Percentiles rank a stretch among this genome's conserved stretches.
Conservation (phyloP, 805 yeast genomes). For the Wickerhamiella kurtzmanii region DNA sequence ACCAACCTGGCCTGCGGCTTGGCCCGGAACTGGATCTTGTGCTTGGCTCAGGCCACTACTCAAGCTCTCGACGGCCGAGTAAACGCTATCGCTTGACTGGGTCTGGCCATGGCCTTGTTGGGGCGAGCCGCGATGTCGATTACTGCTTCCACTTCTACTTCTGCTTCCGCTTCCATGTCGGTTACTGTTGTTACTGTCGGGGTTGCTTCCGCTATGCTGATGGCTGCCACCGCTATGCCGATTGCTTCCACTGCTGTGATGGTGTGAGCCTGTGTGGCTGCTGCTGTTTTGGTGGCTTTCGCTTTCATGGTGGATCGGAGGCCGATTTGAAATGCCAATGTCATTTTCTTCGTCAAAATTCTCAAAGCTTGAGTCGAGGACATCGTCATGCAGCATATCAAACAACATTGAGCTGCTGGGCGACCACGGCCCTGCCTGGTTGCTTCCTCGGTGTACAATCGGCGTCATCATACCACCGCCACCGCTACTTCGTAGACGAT, state of each 20-base stretch:
- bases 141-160: not conserved
- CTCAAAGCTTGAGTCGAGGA: slow-evolving; percentile 11
- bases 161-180: not conserved
- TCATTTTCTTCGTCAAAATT: slow-evolving; percentile 7
- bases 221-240: not conserved
- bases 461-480: not conserved
- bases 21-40: not conserved
- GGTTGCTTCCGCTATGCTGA: not conserved
- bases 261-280: not conserved
- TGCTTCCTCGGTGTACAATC: not conserved
- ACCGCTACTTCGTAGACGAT: not conserved
- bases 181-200: not conserved
- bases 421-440: slow-evolving; percentile 3
- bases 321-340: not conserved
- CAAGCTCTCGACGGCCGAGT: not conserved
- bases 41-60: not conserved
- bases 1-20: no score
- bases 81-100: not conserved
- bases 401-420: slow-evolving; percentile 15
- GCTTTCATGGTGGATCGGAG: not conserved
- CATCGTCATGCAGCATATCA: slow-evolving; percentile 17
- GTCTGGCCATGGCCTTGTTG: not conserved
- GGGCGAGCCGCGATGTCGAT: no score
- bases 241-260: not conserved
- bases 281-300: not conserved